A percentile compares a stretch with the other conserved stretches of the same genome.
Conservation (phyloP, 192 early-diverging fungal species). For the Coemansia sp. region DNA sequence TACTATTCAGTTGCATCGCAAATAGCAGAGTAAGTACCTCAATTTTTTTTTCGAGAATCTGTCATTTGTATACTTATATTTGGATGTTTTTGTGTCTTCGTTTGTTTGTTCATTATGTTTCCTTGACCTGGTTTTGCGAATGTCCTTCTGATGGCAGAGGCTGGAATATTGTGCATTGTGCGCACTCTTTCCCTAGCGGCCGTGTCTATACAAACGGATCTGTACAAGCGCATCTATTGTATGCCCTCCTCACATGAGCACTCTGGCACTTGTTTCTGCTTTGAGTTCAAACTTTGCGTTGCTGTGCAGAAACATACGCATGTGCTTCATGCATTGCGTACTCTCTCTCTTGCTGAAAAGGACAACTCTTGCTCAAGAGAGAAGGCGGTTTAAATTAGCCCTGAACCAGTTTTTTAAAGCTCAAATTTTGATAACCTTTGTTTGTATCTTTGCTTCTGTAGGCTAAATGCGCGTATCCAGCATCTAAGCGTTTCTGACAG, state of each 20-base stretch:
- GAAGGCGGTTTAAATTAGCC: no score
- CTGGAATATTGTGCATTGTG: constrained; percentile 1
- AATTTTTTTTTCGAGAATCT: not conserved
- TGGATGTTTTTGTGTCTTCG: not conserved
- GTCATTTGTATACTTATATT: not conserved
- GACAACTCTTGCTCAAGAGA: not conserved
- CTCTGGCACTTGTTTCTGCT: not conserved
- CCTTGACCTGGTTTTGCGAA: not conserved
- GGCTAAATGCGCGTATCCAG: constrained; percentile 43
- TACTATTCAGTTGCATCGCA: constrained; percentile 56
- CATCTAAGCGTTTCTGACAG: constrained; percentile 15
- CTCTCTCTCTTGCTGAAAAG: not conserved
- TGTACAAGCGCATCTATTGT: not conserved
- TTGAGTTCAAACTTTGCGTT: not conserved
- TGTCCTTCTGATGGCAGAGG: not conserved
- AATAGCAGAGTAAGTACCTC: constrained; percentile 48
- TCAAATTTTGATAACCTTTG: not conserved
- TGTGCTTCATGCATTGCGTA: not conserved
- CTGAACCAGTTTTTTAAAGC: not conserved
- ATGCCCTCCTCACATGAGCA: constrained; percentile 8
- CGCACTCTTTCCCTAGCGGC: not conserved
- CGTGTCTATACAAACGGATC: not conserved
- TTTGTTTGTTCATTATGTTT: not conserved
- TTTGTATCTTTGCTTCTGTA: constrained; percentile 6
- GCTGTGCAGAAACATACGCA: not conserved